Conservation (phyloP, 1,139 yeast species). For the Suhomyces kunorum region DNA sequence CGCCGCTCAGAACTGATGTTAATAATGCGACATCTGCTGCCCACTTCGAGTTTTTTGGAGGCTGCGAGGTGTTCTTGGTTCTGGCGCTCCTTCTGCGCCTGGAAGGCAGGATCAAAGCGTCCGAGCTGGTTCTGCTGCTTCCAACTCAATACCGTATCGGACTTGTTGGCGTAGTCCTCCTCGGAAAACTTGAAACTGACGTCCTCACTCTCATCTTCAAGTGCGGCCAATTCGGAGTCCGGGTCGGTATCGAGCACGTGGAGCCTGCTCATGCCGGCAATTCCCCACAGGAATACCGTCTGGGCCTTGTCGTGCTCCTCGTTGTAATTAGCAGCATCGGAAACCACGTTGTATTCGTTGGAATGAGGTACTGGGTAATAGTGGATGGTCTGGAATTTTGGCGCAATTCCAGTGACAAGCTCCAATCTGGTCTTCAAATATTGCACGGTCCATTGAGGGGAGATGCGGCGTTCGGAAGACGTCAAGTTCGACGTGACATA, state of each 20-base stretch:
- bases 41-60: slow-evolving; percentile 31
- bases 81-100: slow-evolving; percentile 27
- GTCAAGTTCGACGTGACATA: slow-evolving; percentile 66
- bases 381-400: slow-evolving; percentile 54
- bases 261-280: slow-evolving; percentile 45
- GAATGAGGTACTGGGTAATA: slow-evolving; percentile 48
- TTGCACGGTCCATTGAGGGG: slow-evolving; percentile 61
- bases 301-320: slow-evolving; percentile 18
- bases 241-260: slow-evolving; percentile 58
- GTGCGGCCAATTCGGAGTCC: slow-evolving; percentile 45
- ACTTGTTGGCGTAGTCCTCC: slow-evolving; percentile 62
- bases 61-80: slow-evolving; percentile 24
- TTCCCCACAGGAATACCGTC: slow-evolving; percentile 24
- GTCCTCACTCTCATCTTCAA: slow-evolving; percentile 39
- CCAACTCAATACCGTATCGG: slow-evolving; percentile 74
- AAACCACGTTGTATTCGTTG: slow-evolving; percentile 31
- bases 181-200: slow-evolving; percentile 58
- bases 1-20: slow-evolving; percentile 56
- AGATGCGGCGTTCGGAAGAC: slow-evolving; percentile 69
- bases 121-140: slow-evolving; percentile 69
- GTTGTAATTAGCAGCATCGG: slow-evolving; percentile 22
- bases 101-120: slow-evolving; percentile 61
- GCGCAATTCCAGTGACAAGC: slow-evolving; percentile 76
- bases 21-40: slow-evolving; percentile 43
- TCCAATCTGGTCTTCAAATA: slow-evolving; percentile 63